Evolutionary conservation across 208 protist genomes (phyloP), one percentile per base, ranked within the genome.

Genomic region (Trypanosoma congolense): DNA sequence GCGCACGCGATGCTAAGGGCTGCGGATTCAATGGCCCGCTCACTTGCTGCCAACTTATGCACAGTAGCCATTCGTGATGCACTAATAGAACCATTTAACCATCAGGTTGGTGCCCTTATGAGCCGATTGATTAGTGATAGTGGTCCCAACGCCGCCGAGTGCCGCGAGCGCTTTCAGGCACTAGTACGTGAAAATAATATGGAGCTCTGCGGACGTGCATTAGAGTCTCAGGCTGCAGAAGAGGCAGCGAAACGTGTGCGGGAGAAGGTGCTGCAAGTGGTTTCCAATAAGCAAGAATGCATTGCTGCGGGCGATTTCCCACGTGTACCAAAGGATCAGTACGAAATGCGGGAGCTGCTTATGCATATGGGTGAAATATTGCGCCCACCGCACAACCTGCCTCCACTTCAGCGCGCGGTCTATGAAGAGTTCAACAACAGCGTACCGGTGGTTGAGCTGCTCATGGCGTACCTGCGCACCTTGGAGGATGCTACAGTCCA

Each of bases 381-480:
- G 22, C 76, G 94, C 35, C 95, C 97, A 30, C 65, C 73, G 14
- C 87, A 90, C 30, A 87, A 77, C 48, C 73, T 98, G 35, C 65
- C 82, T n/a, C 58, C 73, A 1, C 54, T 79, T 31, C 96, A 98
- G 56, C 75, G 77, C 28, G 59, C 75, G n/a, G 87, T 97, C 8
- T 98, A 97, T 75, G 77, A 89, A 22, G 91, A 98, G 46, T 99
- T 98, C 65, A 81, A 70, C 47, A 90, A 82, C 58, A 74, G 80
- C 40, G 50, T 88, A 24, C 88, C 90, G 18, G 81, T 76, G 22
- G 70, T 96, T 30, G 69, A 77, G 4, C 65, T 86, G 21, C 81
- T 97, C 43, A 75, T 45, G 18, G 65, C 58, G 31, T 45, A 66
- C 51, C 61, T 95, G 40, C 78, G 76, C 42, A 60, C 52, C 43